phyloP scores from a whole-genome alignment of 1,139 yeast species.

The Ogataea hybrid region DNA sequence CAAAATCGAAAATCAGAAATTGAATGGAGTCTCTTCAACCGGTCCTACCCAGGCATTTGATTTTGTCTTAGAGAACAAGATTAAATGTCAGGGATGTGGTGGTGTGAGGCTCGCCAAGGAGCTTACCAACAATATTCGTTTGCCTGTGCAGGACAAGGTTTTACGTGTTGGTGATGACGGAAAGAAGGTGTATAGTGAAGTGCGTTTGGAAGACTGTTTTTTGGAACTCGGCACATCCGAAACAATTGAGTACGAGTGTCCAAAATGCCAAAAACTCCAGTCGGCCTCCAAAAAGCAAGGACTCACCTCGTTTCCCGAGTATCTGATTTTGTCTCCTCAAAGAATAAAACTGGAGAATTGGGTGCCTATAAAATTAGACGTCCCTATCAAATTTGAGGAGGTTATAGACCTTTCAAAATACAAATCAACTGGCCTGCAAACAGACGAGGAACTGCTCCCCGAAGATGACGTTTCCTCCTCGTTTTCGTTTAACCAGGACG shows the following conservation, averaged over 20 bases:
- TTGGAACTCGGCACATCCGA: slow-evolving; percentile 48
- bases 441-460: slow-evolving; percentile 41
- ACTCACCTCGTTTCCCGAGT: slow-evolving; percentile 66
- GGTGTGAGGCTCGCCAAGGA: slow-evolving; percentile 59
- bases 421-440: slow-evolving; percentile 36
- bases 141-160: slow-evolving; percentile 52
- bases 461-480: slow-evolving; percentile 28
- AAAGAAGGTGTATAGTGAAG: slow-evolving; percentile 45
- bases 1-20: slow-evolving; percentile 48
- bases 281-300: slow-evolving; percentile 44
- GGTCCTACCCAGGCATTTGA: slow-evolving; percentile 57
- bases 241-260: slow-evolving; percentile 66
- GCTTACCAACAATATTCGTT: slow-evolving; percentile 63
- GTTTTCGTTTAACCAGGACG: slow-evolving; percentile 56
- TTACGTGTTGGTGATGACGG: slow-evolving; percentile 43
- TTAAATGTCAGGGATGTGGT: slow-evolving; percentile 61
- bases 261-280: slow-evolving; percentile 44
- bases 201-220: slow-evolving; percentile 53
- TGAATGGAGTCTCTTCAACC: slow-evolving; percentile 25
- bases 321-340: slow-evolving; percentile 70
- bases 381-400: slow-evolving; percentile 60
- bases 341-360: slow-evolving; percentile 84
- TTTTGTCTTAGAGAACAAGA: slow-evolving; percentile 62
- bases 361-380: slow-evolving; percentile 83
- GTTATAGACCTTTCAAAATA: slow-evolving; percentile 34